These are phyloP conservation scores for Synura sp. DNA, from an alignment of 352 stramenopile species.

Conservation along the genomic window DNA sequence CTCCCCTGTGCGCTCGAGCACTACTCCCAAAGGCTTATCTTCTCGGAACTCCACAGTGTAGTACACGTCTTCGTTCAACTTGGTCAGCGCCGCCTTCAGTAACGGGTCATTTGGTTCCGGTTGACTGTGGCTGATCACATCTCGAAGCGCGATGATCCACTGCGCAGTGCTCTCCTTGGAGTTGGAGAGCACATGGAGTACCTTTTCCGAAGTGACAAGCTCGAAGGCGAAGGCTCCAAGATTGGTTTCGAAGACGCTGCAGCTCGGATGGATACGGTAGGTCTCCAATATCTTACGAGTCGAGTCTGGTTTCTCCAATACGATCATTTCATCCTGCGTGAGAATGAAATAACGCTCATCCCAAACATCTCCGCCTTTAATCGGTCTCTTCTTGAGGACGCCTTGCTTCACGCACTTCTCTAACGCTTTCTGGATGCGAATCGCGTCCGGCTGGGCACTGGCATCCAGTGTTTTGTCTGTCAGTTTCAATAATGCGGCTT, in stretches of 20 bases:
- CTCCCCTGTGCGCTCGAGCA: neutral
- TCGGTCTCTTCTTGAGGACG: neutral
- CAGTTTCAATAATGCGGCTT: neutral
- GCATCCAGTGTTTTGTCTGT: neutral
- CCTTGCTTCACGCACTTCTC: neutral
- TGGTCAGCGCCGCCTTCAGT: neutral
- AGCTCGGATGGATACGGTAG: neutral
- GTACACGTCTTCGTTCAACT: neutral
- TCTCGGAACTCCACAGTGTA: neutral
- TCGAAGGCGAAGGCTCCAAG: neutral
- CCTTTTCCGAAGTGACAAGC: neutral
- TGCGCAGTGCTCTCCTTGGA: neutral
- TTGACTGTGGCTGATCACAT: neutral
- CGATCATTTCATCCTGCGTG: neutral
- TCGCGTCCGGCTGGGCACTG: neutral
- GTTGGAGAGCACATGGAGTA: neutral
- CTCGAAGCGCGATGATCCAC: neutral
- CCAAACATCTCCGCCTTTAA: neutral
- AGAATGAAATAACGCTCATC: neutral
- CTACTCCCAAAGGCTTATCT: neutral
- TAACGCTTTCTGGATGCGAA: neutral
- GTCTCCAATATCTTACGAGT: neutral
- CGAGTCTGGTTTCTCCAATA: neutral
- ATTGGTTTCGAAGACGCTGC: neutral
- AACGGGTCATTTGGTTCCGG: neutral